phyloP scores from a whole-genome alignment of 148 eudicot species.

The Nyssa sinensis region DNA sequence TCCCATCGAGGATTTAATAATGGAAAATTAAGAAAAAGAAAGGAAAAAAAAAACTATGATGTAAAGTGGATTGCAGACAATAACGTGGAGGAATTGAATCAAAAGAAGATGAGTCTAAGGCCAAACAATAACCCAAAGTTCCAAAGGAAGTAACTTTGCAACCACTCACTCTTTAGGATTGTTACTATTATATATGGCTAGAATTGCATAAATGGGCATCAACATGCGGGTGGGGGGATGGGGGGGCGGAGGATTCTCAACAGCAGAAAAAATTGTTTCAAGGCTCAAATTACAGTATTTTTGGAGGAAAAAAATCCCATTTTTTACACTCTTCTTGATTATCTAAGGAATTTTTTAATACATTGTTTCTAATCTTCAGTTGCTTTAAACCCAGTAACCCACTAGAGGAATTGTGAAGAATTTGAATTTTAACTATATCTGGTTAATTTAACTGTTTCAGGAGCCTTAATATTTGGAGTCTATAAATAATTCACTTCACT shows the following conservation, averaged over 20 bases:
- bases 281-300: not conserved
- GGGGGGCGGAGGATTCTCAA: not conserved
- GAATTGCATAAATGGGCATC: too few relatives aligned
- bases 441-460: not conserved
- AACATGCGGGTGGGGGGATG: too few relatives aligned
- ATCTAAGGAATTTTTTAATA: not conserved
- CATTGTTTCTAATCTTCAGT: not conserved
- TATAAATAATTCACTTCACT: not conserved
- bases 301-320: too few relatives aligned
- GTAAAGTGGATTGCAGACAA: not conserved
- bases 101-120: slow-evolving; percentile 1
- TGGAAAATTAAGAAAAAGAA: slow-evolving; percentile 7
- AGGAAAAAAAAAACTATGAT: not conserved
- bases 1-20: slow-evolving; percentile 12
- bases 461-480: not conserved
- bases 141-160: not conserved
- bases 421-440: too few relatives aligned
- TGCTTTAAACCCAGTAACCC: not conserved
- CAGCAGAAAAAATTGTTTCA: not conserved
- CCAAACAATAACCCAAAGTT: not conserved
- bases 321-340: too few relatives aligned
- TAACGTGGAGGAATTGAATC: too few relatives aligned
- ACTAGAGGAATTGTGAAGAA: not conserved
- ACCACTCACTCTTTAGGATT: not conserved
- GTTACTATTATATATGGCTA: not conserved